These are phyloP conservation scores for Trypanosoma avium DNA, from an alignment of 208 protist species.

Conservation along the genomic window DNA sequence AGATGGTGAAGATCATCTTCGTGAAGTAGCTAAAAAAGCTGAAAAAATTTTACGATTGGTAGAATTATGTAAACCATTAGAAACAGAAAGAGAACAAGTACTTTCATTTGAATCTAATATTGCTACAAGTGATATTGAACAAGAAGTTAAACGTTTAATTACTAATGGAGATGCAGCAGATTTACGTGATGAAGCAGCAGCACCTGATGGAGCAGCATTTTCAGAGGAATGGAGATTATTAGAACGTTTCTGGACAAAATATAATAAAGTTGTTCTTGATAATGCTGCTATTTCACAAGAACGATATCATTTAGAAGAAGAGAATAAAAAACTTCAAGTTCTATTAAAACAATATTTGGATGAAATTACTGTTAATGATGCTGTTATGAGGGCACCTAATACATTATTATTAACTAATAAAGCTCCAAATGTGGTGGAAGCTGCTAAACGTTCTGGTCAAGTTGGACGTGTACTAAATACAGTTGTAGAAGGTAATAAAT, in stretches of 20 bases:
- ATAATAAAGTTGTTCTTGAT: constrained; percentile 96
- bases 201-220: constrained; percentile 30
- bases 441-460: constrained; percentile 20
- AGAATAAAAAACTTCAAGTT: constrained; percentile 88
- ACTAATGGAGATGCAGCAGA: constrained; percentile 37
- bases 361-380: constrained; percentile 93
- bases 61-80: constrained; percentile 92
- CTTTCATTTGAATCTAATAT: constrained; percentile 85
- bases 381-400: constrained; percentile 72
- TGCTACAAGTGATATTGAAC: constrained; percentile 67
- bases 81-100: constrained; percentile 96
- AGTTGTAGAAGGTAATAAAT: constrained; percentile 79
- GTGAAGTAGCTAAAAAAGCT: constrained; percentile 64
- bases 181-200: constrained; percentile 25
- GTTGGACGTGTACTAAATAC: constrained; percentile 41
- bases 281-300: constrained; percentile 93
- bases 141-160: constrained; percentile 59
- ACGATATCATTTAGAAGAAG: constrained; percentile 77
- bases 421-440: constrained; percentile 71
- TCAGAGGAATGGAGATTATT: constrained; percentile 91
- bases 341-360: constrained; percentile 96
- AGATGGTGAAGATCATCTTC: constrained; percentile 69
- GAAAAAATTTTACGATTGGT: constrained; percentile 92
- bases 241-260: constrained; percentile 93
- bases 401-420: constrained; percentile 58